Percentiles rank a stretch among this genome's conserved stretches.
phyloP scores from a whole-genome alignment of 352 stramenopile genomes.

The Phytopythium mirpurense region DNA sequence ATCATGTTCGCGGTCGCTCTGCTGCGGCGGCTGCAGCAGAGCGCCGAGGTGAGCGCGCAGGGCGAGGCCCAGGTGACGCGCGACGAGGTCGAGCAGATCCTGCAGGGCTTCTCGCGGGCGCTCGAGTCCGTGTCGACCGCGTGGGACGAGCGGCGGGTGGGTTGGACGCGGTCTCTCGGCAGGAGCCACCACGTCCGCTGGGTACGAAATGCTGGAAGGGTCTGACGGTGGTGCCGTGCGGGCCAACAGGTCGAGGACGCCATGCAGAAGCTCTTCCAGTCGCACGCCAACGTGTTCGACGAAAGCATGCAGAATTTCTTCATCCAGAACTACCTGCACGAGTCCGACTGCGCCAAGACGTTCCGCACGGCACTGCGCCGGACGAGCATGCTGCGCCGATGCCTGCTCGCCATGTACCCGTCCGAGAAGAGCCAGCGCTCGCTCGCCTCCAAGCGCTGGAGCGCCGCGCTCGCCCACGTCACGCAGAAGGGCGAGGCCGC shows the following conservation, averaged over 20 bases:
- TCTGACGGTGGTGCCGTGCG: neutral
- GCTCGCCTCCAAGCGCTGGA: constrained; percentile 28
- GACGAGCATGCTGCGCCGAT: constrained; percentile 69
- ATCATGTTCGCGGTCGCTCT: constrained; percentile 55
- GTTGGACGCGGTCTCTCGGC: no score
- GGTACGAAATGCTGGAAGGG: no score
- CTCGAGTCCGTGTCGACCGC: constrained; percentile 38
- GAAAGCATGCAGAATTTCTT: constrained; percentile 84
- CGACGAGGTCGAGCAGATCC: constrained; percentile 51
- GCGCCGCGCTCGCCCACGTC: constrained; percentile 24
- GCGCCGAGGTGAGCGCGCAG: constrained; percentile 22
- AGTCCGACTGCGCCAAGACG: constrained; percentile 64
- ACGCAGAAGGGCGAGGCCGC: constrained; percentile 22
- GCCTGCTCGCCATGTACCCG: constrained; percentile 68
- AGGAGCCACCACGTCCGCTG: no score
- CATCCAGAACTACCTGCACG: constrained; percentile 83
- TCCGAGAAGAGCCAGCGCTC: constrained; percentile 25
- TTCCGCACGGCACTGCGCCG: constrained; percentile 61
- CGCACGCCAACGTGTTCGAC: constrained; percentile 80
- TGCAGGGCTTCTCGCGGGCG: constrained; percentile 51
- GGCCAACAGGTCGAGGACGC: constrained; percentile 43
- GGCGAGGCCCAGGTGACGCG: constrained; percentile 34
- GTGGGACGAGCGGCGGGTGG: constrained; percentile 32
- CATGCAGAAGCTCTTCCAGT: constrained; percentile 70
- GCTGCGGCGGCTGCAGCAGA: constrained; percentile 50